These are phyloP conservation scores for Fusarium sp. DNA, from an alignment of 2,329 filamentous ascomycete species.

Conservation along the genomic window DNA sequence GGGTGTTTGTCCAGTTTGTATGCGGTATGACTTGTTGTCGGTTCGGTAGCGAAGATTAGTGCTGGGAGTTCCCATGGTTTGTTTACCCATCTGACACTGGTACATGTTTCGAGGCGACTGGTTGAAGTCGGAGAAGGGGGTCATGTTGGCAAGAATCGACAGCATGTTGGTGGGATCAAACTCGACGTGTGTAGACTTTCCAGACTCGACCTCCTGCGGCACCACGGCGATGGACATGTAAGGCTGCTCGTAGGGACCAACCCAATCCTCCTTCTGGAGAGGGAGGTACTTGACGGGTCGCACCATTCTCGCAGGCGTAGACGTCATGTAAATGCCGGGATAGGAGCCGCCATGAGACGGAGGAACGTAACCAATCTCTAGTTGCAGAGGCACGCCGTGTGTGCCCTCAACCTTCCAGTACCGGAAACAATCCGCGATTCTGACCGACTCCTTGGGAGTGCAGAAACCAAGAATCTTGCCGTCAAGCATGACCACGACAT, in stretches of 20 bases:
- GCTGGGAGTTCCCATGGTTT: conserved; percentile 97
- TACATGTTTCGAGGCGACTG: conserved; percentile 99
- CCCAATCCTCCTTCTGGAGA: conserved; percentile 85
- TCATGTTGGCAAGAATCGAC: conserved; percentile 98
- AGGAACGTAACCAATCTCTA: conserved; percentile 94
- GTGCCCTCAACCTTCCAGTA: conserved; percentile 95
- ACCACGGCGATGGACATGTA: conserved; percentile 98
- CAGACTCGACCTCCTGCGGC: conserved; percentile 88
- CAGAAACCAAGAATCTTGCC: conserved; percentile 93
- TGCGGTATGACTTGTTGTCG: conserved; percentile 95
- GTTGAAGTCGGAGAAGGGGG: conserved; percentile 98
- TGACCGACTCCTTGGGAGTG: conserved; percentile 82
- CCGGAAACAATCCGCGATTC: conserved; percentile 86
- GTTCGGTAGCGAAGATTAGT: conserved; percentile 87
- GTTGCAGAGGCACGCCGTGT: conserved; percentile 81
- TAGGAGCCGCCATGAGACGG: conserved; percentile 93
- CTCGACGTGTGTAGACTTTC: conserved; percentile 92
- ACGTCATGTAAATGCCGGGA: conserved; percentile 94
- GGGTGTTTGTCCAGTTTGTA: conserved; percentile 96
- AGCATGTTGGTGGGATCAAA: conserved; percentile 95
- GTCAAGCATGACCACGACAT: conserved; percentile 89
- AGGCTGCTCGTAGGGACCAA: conserved; percentile 94
- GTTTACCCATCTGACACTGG: conserved; percentile 99
- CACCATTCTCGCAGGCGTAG: conserved; percentile 86
- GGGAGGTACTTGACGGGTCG: conserved; percentile 93